phyloP scores from a whole-genome alignment of 2,329 filamentous ascomycete species.

The Cytospora leucostoma region DNA sequence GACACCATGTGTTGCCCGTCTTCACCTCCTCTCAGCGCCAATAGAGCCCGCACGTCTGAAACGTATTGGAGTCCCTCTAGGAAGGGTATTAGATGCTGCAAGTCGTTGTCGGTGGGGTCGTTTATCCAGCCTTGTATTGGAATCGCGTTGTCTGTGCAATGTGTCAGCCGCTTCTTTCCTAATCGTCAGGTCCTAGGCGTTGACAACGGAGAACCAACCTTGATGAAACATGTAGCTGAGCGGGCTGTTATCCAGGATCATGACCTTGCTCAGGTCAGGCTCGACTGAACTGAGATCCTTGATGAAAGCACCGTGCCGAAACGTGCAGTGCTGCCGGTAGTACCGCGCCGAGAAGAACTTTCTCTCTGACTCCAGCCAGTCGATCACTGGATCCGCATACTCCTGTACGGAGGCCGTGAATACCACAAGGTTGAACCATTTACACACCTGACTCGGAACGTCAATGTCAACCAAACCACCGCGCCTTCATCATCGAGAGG shows the following conservation, averaged over 20 bases:
- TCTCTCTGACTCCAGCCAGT: slow-evolving; percentile 95
- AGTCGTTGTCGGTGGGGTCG: slow-evolving; percentile 93
- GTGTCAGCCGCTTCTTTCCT: slow-evolving; percentile 27
- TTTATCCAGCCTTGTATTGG: slow-evolving; percentile 99
- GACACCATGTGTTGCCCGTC: slow-evolving; percentile 62
- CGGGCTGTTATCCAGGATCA: slow-evolving; percentile 98
- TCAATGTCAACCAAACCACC: slow-evolving; percentile 4
- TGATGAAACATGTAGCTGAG: slow-evolving; percentile 98
- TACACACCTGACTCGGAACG: slow-evolving; percentile 65
- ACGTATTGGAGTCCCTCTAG: slow-evolving; percentile 95
- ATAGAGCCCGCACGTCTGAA: slow-evolving; percentile 87
- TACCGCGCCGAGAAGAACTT: slow-evolving; percentile 95
- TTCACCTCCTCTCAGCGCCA: slow-evolving; percentile 87
- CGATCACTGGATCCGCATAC: slow-evolving; percentile 97
- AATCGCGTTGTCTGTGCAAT: slow-evolving; percentile 85
- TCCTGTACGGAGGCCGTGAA: slow-evolving; percentile 98
- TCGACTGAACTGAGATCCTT: slow-evolving; percentile 96
- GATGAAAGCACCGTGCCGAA: slow-evolving; percentile 93
- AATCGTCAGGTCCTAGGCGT: not conserved
- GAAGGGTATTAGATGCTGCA: slow-evolving; percentile 88
- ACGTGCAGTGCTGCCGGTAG: slow-evolving; percentile 96
- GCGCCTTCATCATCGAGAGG: not conserved
- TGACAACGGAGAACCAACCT: slow-evolving; percentile 59
- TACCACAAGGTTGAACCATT: slow-evolving; percentile 97
- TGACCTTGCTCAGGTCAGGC: slow-evolving; percentile 94